These are phyloP conservation scores for Nidula microcarpa DNA, from an alignment of 768 basidiomycete genomes.

Conservation along the genomic window DNA sequence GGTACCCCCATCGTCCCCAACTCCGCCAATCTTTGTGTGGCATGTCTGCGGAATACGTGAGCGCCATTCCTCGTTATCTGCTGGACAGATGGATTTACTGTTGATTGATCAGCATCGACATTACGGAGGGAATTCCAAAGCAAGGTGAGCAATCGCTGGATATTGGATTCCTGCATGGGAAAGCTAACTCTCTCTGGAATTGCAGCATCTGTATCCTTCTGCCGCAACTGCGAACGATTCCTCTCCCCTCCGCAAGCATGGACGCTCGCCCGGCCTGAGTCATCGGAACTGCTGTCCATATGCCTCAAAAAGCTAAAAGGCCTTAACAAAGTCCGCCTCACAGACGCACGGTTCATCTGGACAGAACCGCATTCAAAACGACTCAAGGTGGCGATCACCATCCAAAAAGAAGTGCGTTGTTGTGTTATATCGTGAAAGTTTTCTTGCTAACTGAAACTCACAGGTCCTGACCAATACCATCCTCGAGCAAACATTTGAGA, in stretches of 20 bases:
- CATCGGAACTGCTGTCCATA: conserved; percentile 88
- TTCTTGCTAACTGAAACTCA: background rate
- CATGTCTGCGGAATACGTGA: conserved; percentile 84
- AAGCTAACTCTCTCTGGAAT: background rate
- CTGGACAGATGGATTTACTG: background rate
- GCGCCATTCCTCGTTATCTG: conserved; percentile 15
- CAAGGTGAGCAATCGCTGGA: conserved; percentile 48
- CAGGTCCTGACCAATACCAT: conserved; percentile 91
- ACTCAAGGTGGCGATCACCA: conserved; percentile 87
- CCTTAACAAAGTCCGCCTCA: conserved; percentile 87
- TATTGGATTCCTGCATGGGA: background rate
- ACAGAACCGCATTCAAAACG: conserved; percentile 98
- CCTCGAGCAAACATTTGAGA: conserved; percentile 95
- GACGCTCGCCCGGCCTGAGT: conserved; percentile 85
- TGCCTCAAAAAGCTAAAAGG: conserved; percentile 96
- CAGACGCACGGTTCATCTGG: conserved; percentile 99
- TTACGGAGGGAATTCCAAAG: conserved; percentile 97
- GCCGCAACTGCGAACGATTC: conserved; percentile 95
- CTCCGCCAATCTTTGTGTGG: conserved; percentile 88
- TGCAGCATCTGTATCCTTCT: conserved; percentile 84
- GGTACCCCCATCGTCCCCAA: conserved; percentile 88
- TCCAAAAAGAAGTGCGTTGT: conserved; percentile 89
- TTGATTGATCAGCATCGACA: conserved; percentile 71
- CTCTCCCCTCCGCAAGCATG: conserved; percentile 87
- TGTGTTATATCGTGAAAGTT: background rate